Evolutionary conservation across 352 stramenopile species (phyloP), one percentile per base, ranked within the genome.

Genomic region (Phytophthora citricola): DNA sequence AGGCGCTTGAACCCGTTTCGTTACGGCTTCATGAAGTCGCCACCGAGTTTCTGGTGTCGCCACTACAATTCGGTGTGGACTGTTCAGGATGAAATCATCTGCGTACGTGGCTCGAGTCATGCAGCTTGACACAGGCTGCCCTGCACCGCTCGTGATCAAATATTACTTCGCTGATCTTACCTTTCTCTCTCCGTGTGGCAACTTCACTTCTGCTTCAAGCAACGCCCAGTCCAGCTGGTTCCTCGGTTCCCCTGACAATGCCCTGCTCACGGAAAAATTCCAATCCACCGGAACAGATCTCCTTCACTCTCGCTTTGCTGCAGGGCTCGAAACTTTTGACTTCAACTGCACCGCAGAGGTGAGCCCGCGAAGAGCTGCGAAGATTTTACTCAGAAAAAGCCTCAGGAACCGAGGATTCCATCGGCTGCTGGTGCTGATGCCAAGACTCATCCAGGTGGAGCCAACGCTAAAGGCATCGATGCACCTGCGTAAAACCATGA

Each of bases 251-350:
- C 46, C 31, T 36, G 31, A 14, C 31, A 36, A 4, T 36, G 31
- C 31, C 15, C 46, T 58, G 53, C 53, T 64, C 53, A 64, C 38
- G 12, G 41, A 11, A 64, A 36, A 69, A 65, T 65, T 69, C 44
- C 12, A 24, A 57, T 68, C 60, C 45, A 44, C 22, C 38, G 14
- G 53, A 64, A 58, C 5, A 15, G 46, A 56, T 36, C 15, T 40
- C n/a, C 17, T 46, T 24, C 38, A 36, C 50, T 26, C 27, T 43
- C 51, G 24, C 22, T 34, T 50, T 57, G 49, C 20, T 17, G 6
- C 9, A 27, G 7, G 31, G 31, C 32, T 24, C 14, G 32, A 24
- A 63, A 56, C 45, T 55, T 38, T 57, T 49, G 56, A 34, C 32
- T 53, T 54, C 10, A 63, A 60, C 15, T 20, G 31, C 34, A 14